phyloP scores from a whole-genome alignment of 2,329 filamentous ascomycete species.

The Penicillium sp. region DNA sequence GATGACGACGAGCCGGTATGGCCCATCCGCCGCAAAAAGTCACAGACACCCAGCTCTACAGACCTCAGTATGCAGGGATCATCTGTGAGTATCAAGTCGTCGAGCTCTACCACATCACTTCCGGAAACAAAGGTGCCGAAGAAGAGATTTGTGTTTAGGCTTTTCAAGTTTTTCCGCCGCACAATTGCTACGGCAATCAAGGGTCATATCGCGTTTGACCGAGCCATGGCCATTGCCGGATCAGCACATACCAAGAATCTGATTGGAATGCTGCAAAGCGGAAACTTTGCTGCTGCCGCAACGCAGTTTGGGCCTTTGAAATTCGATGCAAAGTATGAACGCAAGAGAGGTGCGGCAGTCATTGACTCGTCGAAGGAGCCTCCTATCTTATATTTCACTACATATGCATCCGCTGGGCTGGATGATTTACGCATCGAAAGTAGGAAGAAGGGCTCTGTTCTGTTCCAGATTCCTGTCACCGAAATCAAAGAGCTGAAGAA shows the following conservation, averaged over 20 bases:
- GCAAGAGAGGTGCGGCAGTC: slow-evolving; percentile 70
- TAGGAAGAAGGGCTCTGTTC: slow-evolving; percentile 53
- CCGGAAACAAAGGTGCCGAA: slow-evolving; percentile 18
- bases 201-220: slow-evolving; percentile 69
- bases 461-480: slow-evolving; percentile 67
- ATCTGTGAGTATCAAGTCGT: neutral
- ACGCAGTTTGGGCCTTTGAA: slow-evolving; percentile 65
- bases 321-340: slow-evolving; percentile 70
- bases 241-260: slow-evolving; percentile 65
- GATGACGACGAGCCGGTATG: slow-evolving; percentile 31
- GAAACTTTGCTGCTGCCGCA: slow-evolving; percentile 33
- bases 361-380: slow-evolving; percentile 49
- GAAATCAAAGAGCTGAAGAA: slow-evolving; percentile 75
- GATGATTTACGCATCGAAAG: slow-evolving; percentile 51
- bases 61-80: slow-evolving; percentile 49
- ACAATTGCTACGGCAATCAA: slow-evolving; percentile 69
- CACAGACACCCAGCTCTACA: slow-evolving; percentile 49
- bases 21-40: slow-evolving; percentile 44
- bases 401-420: slow-evolving; percentile 30
- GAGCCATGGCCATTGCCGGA: slow-evolving; percentile 64
- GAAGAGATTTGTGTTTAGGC: slow-evolving; percentile 47
- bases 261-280: slow-evolving; percentile 64
- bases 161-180: slow-evolving; percentile 65
- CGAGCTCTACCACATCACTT: neutral
- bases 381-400: slow-evolving; percentile 60